Conservation (phyloP, 768 basidiomycete species). For the Termitomyces bulborhizus region DNA sequence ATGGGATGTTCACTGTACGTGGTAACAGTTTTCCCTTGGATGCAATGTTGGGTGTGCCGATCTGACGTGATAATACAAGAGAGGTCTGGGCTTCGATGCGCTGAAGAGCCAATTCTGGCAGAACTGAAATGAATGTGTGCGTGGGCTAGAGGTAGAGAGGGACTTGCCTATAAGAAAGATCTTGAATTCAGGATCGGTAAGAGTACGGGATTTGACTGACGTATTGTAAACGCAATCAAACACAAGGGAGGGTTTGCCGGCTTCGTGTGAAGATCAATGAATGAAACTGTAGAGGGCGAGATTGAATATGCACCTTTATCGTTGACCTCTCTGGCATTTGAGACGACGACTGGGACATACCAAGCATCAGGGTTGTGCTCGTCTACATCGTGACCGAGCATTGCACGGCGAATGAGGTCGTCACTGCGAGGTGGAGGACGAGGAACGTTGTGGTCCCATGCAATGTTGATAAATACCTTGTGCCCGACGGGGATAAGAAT, state of each 20-base stretch:
- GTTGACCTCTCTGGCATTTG: conserved; percentile 50
- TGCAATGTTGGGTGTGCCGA: conserved; percentile 70
- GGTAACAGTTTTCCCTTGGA: conserved; percentile 65
- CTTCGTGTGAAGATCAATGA: conserved; percentile 26
- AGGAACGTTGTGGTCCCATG: conserved; percentile 64
- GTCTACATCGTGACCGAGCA: conserved; percentile 42
- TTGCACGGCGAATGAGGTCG: conserved; percentile 51
- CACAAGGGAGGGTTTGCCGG: conserved; percentile 62
- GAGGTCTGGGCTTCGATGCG: conserved; percentile 57
- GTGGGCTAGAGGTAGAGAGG: not conserved
- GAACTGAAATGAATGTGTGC: not conserved
- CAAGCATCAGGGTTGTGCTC: conserved; percentile 36
- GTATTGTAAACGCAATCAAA: conserved; percentile 69
- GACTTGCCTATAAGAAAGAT: conserved; percentile 60
- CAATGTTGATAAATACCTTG: conserved; percentile 74
- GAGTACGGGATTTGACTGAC: conserved; percentile 50
- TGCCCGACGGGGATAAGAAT: conserved; percentile 22
- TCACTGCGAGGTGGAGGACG: conserved; percentile 59
- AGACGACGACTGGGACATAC: conserved; percentile 70
- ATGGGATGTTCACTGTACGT: conserved; percentile 52
- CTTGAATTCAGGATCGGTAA: conserved; percentile 61
- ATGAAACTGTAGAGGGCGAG: not conserved
- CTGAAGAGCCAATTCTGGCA: conserved; percentile 60
- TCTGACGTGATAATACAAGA: conserved; percentile 58
- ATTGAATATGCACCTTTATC: conserved; percentile 55